Evolutionary conservation across 2,329 filamentous ascomycete species (phyloP), one percentile per base, ranked within the genome.

Genomic region (Cladosporium halotolerans): DNA sequence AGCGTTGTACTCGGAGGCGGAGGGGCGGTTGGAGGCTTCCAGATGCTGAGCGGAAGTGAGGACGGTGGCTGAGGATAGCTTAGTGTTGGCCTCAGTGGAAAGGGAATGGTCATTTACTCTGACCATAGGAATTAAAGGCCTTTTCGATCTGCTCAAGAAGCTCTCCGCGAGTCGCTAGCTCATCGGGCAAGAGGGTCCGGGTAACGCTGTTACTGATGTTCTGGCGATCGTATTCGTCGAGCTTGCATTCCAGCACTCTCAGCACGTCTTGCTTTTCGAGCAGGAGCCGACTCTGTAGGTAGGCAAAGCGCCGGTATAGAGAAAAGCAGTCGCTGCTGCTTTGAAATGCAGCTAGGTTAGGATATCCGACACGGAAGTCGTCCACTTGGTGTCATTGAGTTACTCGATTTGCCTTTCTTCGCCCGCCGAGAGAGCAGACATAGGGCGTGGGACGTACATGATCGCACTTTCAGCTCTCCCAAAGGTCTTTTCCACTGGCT

Each of bases 291-390:
- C 70, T 60, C 43, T 73, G 70, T 0, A 75, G 57, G 40, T 66
- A 71, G 2, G 72, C 72, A 43, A 74, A 76, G 1, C 71, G 62
- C 4, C 72, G 65, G 55, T 71, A 75, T 2, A 75, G 52, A 60
- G 69, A 69, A 52, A 74, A 75, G 23, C 66, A 65, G 4, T 73
- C 68, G 54, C 71, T 74, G 40, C 48, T 50, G 52, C 73, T 68
- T 0, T 71, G 60, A 51, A 75, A 73, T 1, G 66, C 62, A 3
- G 71, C 69, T 0, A 74, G 55, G 19, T 58, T 60, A 0, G 73
- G 71, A 54, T 72, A 74, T 0, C 72, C 71, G 4, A 38, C 9
- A 5, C 18, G 28, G 47, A 50, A 43, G 14, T 42, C 31, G 13
- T 33, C 34, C 31, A 50, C 47, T 50, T 4, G 23, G 23, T 28